These are phyloP conservation scores for Apium graveolens DNA, from an alignment of 129 eudicot genomes.

Conservation along the genomic window DNA sequence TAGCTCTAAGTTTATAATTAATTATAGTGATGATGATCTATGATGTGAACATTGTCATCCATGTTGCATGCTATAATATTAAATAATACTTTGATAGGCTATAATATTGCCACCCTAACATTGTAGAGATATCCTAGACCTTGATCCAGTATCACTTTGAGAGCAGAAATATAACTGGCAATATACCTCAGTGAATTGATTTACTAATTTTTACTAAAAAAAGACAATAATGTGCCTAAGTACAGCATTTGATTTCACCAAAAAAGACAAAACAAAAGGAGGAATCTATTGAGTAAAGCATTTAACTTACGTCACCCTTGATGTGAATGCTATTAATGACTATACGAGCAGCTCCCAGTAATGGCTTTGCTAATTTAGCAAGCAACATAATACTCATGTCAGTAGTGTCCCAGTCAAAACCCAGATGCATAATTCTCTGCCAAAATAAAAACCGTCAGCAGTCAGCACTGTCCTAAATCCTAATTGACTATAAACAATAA, in stretches of 20 bases:
- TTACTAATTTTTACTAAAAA: background rate
- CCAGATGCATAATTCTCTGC: conserved; percentile 69
- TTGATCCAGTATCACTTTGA: background rate
- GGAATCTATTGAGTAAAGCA: background rate
- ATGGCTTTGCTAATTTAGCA: conserved; percentile 83
- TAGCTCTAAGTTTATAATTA: background rate
- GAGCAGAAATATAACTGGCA: background rate
- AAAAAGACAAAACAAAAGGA: background rate
- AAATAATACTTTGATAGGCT: background rate
- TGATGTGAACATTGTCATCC: background rate
- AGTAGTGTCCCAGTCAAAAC: conserved; percentile 91
- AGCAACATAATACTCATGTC: conserved; percentile 76
- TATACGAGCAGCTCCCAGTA: conserved; percentile 86
- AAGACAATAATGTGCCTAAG: background rate
- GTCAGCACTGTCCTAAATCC: background rate
- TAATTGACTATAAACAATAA: background rate
- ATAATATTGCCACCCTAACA: background rate
- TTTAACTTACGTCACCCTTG: conserved; percentile 87
- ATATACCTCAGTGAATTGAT: background rate
- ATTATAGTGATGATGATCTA: background rate
- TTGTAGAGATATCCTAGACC: background rate
- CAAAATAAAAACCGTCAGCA: background rate
- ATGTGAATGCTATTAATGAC: conserved; percentile 74
- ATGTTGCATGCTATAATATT: background rate
- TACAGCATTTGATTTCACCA: background rate